Evolutionary conservation across 345 rosid genomes (phyloP), one percentile per base, ranked within the genome.

Genomic region (Citrus inodora): DNA sequence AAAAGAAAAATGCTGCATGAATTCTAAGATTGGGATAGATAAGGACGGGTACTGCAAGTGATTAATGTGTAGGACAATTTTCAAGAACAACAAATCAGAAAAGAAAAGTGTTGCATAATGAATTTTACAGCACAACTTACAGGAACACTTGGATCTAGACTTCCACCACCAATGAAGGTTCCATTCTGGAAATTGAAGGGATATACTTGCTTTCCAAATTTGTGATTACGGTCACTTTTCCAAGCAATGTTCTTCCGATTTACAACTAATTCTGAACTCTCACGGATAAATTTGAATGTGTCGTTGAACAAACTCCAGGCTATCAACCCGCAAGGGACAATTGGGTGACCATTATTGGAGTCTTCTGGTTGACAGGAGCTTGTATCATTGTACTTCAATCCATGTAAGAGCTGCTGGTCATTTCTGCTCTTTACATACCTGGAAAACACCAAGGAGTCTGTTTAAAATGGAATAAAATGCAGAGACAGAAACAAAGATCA

Each of bases 291-390:
- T 58, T 74, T 76, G 63, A 87, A 93, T 22, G 96, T 89, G 76
- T 93, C 98, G 70, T 93, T 93, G 86, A 93, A 93, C 82, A 93
- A 86, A 88, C 98, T 91, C 98, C 98, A 93, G 16, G 98, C 91
- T 63, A 90, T 83, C 77, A 93, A 81, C 79, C 98, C 98, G 74
- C 98, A 93, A 75, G 96, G 98, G 75, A 92, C 87, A 70, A 93
- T 84, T 6, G 92, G 93, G 24, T 79, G 85, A 73, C 88, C 91
- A 79, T 92, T 86, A 70, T 82, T 74, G 75, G 73, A 88, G 83
- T 89, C 88, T 79, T 85, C 87, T 7, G 96, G 96, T 81, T 88
- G 86, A 83, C 98, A 93, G 66, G 93, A 81, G 83, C 93, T 87
- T 56, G 93, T 86, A 46, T 75, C 85, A 38, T 81, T 80, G 74